phyloP scores from a whole-genome alignment of 805 yeast species.

The Teunomyces stri region DNA sequence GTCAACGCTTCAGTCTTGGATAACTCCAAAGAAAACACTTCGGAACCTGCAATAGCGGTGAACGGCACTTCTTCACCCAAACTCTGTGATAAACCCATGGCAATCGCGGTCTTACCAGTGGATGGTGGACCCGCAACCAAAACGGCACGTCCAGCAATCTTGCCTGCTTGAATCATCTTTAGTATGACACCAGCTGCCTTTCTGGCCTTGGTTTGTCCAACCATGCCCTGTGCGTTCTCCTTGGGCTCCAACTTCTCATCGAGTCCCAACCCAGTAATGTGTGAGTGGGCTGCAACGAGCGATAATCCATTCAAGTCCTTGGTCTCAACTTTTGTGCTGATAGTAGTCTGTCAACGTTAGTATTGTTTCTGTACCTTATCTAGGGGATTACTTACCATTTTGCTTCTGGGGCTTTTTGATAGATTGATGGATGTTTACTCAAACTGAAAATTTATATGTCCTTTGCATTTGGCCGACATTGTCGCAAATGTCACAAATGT shows the following conservation, averaged over 20 bases:
- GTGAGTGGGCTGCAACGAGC: constrained; percentile 96
- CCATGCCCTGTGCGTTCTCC: constrained; percentile 86
- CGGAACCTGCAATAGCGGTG: constrained; percentile 93
- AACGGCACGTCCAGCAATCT: constrained; percentile 95
- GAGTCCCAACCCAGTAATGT: constrained; percentile 93
- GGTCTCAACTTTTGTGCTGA: constrained; percentile 30
- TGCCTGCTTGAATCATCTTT: constrained; percentile 90
- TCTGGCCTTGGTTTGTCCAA: constrained; percentile 93
- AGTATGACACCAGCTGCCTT: constrained; percentile 93
- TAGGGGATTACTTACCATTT: constrained; percentile 8
- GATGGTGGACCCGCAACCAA: constrained; percentile 97
- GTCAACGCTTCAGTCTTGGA: constrained; percentile 95
- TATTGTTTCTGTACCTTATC: background rate
- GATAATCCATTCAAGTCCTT: constrained; percentile 50
- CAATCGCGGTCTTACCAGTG: constrained; percentile 98
- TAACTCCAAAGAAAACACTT: constrained; percentile 85
- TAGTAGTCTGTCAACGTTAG: constrained; percentile 17
- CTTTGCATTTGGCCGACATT: background rate
- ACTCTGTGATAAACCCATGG: constrained; percentile 84
- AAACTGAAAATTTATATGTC: background rate
- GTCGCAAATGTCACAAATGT: background rate
- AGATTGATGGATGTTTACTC: background rate
- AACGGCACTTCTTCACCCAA: constrained; percentile 84
- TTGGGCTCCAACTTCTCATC: constrained; percentile 88
- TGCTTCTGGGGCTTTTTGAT: background rate